Evolutionary conservation across 2,329 filamentous ascomycete species (phyloP).

Genomic region (Phialophora expanda): DNA sequence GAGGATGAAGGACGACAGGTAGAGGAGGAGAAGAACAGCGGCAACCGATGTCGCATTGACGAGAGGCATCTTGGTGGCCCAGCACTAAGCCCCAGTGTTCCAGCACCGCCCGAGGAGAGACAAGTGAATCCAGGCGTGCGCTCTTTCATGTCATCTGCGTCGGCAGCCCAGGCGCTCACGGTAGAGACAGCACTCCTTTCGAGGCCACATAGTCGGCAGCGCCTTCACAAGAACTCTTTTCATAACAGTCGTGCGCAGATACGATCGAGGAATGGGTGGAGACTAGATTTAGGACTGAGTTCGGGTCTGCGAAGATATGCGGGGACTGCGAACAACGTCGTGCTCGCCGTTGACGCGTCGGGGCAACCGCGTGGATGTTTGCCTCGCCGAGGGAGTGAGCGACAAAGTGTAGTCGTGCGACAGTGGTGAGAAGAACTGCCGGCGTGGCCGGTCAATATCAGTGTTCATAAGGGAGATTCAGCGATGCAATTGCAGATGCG

Average conservation of each 20-base stretch:
- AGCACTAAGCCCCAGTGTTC: constrained; percentile 3
- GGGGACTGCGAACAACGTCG: constrained; percentile 2
- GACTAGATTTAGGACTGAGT: not conserved
- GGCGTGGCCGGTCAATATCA: constrained; percentile 21
- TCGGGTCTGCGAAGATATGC: not conserved
- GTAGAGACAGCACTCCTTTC: constrained; percentile 17
- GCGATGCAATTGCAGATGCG: constrained; percentile 4
- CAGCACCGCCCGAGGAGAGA: constrained; percentile 12
- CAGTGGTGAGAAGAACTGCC: constrained; percentile 12
- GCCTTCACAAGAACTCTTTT: constrained; percentile 22
- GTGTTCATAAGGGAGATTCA: constrained; percentile 6
- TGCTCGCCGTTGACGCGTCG: constrained; percentile 1
- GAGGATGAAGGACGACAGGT: constrained; percentile 88
- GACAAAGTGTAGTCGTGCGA: constrained; percentile 7
- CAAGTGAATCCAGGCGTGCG: constrained; percentile 9
- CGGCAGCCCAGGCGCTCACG: not conserved
- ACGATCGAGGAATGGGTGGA: not conserved
- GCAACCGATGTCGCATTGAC: constrained; percentile 77
- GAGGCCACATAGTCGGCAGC: constrained; percentile 11
- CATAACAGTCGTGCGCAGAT: not conserved
- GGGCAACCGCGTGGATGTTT: not conserved
- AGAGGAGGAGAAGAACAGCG: constrained; percentile 83
- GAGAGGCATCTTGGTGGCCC: constrained; percentile 48
- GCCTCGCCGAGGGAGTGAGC: not conserved
- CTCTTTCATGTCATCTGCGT: constrained; percentile 19